phyloP scores from a whole-genome alignment of 805 yeast genomes.

The Wickerhamiella galacta region DNA sequence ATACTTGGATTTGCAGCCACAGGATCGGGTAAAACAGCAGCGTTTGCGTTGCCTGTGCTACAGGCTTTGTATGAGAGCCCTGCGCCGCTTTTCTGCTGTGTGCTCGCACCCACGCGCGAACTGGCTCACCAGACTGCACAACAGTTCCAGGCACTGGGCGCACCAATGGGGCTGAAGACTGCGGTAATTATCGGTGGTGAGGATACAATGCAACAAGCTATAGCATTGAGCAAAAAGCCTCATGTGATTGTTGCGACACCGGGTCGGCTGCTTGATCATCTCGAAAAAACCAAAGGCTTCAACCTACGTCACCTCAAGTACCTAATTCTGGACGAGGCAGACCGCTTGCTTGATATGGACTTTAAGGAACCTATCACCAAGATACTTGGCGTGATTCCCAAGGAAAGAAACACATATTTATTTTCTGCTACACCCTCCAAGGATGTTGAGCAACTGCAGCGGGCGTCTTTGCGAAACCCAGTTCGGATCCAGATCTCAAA shows the following conservation, averaged over 20 bases:
- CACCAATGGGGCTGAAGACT: constrained; percentile 80
- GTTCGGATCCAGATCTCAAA: constrained; percentile 80
- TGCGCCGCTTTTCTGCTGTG: constrained; percentile 74
- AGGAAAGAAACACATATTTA: constrained; percentile 58
- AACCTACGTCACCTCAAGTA: constrained; percentile 59
- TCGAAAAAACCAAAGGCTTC: constrained; percentile 84
- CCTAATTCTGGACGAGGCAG: constrained; percentile 94
- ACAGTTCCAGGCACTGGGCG: constrained; percentile 86
- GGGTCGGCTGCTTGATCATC: constrained; percentile 74
- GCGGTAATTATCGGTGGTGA: constrained; percentile 92
- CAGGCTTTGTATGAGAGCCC: constrained; percentile 85
- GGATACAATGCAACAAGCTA: constrained; percentile 95
- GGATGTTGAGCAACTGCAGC: constrained; percentile 82
- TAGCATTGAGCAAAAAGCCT: constrained; percentile 85
- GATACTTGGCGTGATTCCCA: constrained; percentile 69
- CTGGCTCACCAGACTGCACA: constrained; percentile 54
- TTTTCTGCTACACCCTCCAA: constrained; percentile 97
- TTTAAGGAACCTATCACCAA: constrained; percentile 89
- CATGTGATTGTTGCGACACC: constrained; percentile 94
- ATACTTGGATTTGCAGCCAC: constrained; percentile 94
- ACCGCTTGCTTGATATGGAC: constrained; percentile 85
- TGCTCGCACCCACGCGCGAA: constrained; percentile 58
- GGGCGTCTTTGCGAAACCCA: constrained; percentile 80
- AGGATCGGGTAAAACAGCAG: constrained; percentile 97
- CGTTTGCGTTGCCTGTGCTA: constrained; percentile 88